Evolutionary conservation across 441 rosid genomes (phyloP), one percentile per base, ranked within the genome.

Genomic region (Aleurites moluccanus): DNA sequence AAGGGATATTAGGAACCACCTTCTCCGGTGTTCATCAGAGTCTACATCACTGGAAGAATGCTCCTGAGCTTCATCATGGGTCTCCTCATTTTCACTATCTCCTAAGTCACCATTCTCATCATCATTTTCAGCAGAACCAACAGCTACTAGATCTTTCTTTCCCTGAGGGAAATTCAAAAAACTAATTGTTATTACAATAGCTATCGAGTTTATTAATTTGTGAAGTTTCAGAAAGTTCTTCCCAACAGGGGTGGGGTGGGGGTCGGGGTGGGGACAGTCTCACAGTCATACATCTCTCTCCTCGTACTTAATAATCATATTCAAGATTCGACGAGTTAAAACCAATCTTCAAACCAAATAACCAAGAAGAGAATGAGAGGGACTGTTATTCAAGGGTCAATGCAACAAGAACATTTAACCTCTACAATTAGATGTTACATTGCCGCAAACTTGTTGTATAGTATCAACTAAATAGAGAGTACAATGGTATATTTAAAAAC

Each of bases 81-180:
- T 67, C 61, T 81, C 87, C 75, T 90, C 97, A 68, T 83, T 79
- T 57, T 91, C 95, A 80, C 86, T 86, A 67, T 82, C 90, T 49
- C 57, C 60, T n/a, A 77, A 50, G 20, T 83, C 81, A 64, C 33
- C 86, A 78, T 83, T 70, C 53, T 85, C 84, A 68, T 80, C 88
- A 73, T 83, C 90, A 76, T 78, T 80, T 78, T 87, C 92, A 50
- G 78, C 84, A 69, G 92, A 77, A 86, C 88, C 91, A 74, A 93
- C 90, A 70, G 94, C 97, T 72, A 76, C 89, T 60, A 90, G 87
- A 84, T 89, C 98, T 75, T 90, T 92, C 81, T 91, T 93, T 16
- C 95, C 99, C 98, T 91, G 82, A 66, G 78, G 67, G 64, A 64
- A 9, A 33, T 74, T 47, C 67, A 73, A 52, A 40, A 75, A 70